Evolutionary conservation across 768 basidiomycete genomes (phyloP).

Genomic region (Cytidiella melzeri): DNA sequence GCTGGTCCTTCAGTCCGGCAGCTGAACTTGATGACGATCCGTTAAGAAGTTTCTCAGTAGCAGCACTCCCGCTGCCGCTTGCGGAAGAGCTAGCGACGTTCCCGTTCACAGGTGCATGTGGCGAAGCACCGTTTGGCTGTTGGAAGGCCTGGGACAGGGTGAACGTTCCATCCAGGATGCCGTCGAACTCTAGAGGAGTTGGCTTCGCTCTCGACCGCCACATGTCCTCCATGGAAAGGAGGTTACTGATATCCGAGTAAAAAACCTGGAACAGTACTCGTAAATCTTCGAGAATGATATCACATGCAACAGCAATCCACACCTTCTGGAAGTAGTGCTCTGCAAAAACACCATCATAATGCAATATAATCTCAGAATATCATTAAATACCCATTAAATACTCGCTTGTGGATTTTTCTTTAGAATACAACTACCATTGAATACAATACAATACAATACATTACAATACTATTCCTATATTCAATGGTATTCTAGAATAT

Average conservation of each 20-base stretch:
- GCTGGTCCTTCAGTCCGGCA: slow-evolving; percentile 72
- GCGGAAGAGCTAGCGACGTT: slow-evolving; percentile 9
- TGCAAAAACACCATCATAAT: too few relatives aligned
- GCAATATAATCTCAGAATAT: too few relatives aligned
- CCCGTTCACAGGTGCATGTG: slow-evolving; percentile 20
- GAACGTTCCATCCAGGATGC: slow-evolving; percentile 63
- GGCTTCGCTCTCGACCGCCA: slow-evolving; percentile 91
- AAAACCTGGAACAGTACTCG: too few relatives aligned
- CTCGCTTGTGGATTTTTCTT: too few relatives aligned
- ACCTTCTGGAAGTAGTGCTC: too few relatives aligned
- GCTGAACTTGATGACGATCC: slow-evolving; percentile 5
- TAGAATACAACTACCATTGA: too few relatives aligned
- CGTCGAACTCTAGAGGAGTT: slow-evolving; percentile 74
- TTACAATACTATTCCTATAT: too few relatives aligned
- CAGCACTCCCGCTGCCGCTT: not conserved
- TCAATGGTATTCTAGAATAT: too few relatives aligned
- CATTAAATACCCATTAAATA: too few relatives aligned
- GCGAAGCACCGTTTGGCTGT: slow-evolving; percentile 17
- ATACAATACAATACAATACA: too few relatives aligned
- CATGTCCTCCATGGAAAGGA: slow-evolving; percentile 94
- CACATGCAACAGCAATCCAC: too few relatives aligned
- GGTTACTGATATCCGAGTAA: slow-evolving; percentile 76
- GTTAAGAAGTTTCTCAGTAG: slow-evolving; percentile 3
- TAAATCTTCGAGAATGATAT: too few relatives aligned
- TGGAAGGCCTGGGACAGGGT: slow-evolving; percentile 26